A percentile compares a stretch with the other conserved stretches of the same genome.
Conservation (phyloP, 495 filamentous ascomycete genomes). For the Xylaria sp. region DNA sequence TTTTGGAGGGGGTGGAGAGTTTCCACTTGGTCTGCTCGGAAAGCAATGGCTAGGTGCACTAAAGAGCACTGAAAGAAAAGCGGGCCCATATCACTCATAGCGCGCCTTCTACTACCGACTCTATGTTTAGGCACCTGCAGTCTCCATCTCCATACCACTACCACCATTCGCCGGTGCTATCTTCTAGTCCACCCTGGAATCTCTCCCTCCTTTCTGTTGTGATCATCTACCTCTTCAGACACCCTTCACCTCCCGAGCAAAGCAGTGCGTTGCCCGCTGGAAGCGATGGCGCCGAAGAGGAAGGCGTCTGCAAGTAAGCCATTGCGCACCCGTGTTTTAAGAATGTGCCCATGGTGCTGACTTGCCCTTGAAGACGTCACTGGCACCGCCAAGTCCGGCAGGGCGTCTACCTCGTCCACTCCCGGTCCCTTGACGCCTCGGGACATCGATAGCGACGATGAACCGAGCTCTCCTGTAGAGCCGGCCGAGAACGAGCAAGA, state of each 20-base stretch:
- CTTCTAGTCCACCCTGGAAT: neutral
- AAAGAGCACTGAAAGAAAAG: neutral
- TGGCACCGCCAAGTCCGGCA: slow-evolving; percentile 60
- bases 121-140: neutral
- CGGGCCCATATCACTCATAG: neutral
- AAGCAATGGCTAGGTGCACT: neutral
- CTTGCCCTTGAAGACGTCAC: slow-evolving; percentile 51
- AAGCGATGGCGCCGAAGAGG: slow-evolving; percentile 76
- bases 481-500: slow-evolving; percentile 58
- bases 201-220: neutral
- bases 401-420: slow-evolving; percentile 69
- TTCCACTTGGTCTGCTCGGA: neutral
- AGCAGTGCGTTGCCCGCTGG: slow-evolving; percentile 19
- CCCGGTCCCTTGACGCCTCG: slow-evolving; percentile 71
- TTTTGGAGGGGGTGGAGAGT: neutral
- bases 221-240: slow-evolving; percentile 1
- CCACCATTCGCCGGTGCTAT: neutral
- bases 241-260: slow-evolving; percentile 17
- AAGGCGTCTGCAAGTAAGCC: slow-evolving; percentile 69
- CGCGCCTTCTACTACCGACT: neutral
- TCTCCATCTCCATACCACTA: neutral
- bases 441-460: slow-evolving; percentile 67
- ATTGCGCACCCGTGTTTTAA: slow-evolving; percentile 31
- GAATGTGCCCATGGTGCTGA: slow-evolving; percentile 47
- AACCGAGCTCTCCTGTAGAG: slow-evolving; percentile 50